phyloP scores from a whole-genome alignment of 257 asterid species.

The Lithospermum erythrorhizon region DNA sequence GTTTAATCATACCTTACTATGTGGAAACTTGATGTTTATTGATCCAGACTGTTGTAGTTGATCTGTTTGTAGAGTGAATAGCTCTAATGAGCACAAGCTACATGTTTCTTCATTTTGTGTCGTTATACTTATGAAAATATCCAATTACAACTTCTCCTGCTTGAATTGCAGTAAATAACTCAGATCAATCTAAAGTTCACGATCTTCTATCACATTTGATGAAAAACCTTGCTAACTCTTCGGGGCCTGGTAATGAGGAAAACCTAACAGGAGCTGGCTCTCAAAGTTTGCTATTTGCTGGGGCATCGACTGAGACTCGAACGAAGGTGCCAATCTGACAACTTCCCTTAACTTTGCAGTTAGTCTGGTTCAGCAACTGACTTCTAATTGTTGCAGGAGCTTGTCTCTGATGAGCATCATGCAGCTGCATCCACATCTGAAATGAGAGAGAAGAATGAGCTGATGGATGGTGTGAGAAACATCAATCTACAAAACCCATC shows the following conservation, averaged over 20 bases:
- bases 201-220: constrained; percentile 35
- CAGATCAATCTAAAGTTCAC: constrained; percentile 35
- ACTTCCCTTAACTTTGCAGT: constrained; percentile 1
- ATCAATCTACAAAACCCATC: constrained; percentile 26
- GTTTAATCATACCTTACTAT: no score
- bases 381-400: constrained; percentile 23
- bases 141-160: constrained; percentile 8
- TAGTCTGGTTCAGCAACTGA: constrained; percentile 12
- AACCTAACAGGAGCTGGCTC: constrained; percentile 18
- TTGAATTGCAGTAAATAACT: constrained; percentile 28
- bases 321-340: constrained; percentile 25
- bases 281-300: constrained; percentile 18
- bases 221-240: constrained; percentile 32
- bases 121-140: not conserved
- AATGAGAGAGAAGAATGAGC: constrained; percentile 10
- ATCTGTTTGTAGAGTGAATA: no score
- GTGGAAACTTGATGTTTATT: no score
- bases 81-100: no score
- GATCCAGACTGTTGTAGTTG: no score
- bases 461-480: constrained; percentile 24
- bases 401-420: constrained; percentile 12
- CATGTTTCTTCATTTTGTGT: no score
- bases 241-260: constrained; percentile 23
- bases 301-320: constrained; percentile 18
- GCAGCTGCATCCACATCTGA: constrained; percentile 16